phyloP scores from a whole-genome alignment of 140 eudicot genomes.

The Cichorium intybus region DNA sequence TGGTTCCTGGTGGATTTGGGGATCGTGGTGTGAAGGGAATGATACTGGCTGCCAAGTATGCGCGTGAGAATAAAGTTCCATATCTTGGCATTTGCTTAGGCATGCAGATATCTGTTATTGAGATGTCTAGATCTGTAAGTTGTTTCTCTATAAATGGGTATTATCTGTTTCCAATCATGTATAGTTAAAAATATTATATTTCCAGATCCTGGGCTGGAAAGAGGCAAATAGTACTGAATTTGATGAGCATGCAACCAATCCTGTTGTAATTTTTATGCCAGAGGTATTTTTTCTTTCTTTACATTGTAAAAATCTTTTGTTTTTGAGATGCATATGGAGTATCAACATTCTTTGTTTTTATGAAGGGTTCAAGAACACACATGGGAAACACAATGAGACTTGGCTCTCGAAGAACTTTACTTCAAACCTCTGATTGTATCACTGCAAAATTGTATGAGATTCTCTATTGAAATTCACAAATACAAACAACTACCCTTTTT shows the following conservation, averaged over 20 bases:
- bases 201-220: slow-evolving; percentile 73
- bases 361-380: no score
- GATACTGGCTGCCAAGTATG: slow-evolving; percentile 93
- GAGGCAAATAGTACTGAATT: slow-evolving; percentile 75
- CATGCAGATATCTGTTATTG: slow-evolving; percentile 94
- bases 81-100: no score
- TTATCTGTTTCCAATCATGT: background rate
- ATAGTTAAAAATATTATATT: background rate
- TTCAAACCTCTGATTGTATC: slow-evolving; percentile 61
- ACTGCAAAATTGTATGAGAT: slow-evolving; percentile 74
- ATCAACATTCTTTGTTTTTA: no score
- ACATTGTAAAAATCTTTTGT: background rate
- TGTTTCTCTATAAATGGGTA: background rate
- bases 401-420: no score
- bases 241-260: slow-evolving; percentile 51
- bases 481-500: background rate
- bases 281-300: slow-evolving; percentile 49
- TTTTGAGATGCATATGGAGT: no score
- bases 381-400: no score
- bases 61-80: slow-evolving; percentile 91
- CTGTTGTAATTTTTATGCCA: slow-evolving; percentile 85
- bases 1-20: slow-evolving; percentile 99
- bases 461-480: background rate
- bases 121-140: slow-evolving; percentile 77
- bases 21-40: slow-evolving; percentile 93